Evolutionary conservation across 176 grass and related monocot genomes (phyloP), one percentile per base, ranked within the genome.

Genomic region (Triticum dicoccoides): DNA sequence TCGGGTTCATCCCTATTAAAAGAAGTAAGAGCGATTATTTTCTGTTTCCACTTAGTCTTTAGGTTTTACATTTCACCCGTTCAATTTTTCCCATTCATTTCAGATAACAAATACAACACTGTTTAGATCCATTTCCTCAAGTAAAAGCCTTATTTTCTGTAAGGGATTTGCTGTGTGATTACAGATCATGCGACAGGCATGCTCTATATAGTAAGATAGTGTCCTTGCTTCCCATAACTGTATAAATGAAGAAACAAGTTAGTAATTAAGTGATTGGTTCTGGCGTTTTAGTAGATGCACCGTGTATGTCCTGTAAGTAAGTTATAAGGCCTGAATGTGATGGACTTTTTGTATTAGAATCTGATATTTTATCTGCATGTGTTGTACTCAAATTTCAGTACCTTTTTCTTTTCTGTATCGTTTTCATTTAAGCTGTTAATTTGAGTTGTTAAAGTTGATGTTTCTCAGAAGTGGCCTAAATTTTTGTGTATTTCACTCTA

Each of bases 1-100:
- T 87, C 80, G 84, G 82, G 84, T 45, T 92, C 91, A 73, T 58
- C 79, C 49, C 38, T 92, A 49, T 62, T 89, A 84, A 85, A 92
- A 69, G 87, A 91, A 87, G 96, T 96, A 93, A 83, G 86, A 69
- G 67, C 15, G 32, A 30, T 70, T 61, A 76, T 39, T 27, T 86
- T 1, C 13, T 15, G 0, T 51, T 49, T 49, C 69, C 17, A 51
- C 32, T 76, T 38, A 61, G n/a, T 47, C 1, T 39, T 67, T 20
- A 47, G 32, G 11, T 68, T 32, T 59, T 58, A 80, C 33, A 20
- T 76, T 68, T 72, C 64, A 59, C 24, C 54, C 9, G 18, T 42
- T 76, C 3, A 6, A 10, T 47, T 25, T 0, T 64, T 6, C 38
- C 7, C 38, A 38, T 65, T 52, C 30, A 39, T 14, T 67, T 77